Evolutionary conservation across 2,329 filamentous ascomycete genomes (phyloP), one percentile per base, ranked within the genome.

Genomic region (Fusarium sp.): DNA sequence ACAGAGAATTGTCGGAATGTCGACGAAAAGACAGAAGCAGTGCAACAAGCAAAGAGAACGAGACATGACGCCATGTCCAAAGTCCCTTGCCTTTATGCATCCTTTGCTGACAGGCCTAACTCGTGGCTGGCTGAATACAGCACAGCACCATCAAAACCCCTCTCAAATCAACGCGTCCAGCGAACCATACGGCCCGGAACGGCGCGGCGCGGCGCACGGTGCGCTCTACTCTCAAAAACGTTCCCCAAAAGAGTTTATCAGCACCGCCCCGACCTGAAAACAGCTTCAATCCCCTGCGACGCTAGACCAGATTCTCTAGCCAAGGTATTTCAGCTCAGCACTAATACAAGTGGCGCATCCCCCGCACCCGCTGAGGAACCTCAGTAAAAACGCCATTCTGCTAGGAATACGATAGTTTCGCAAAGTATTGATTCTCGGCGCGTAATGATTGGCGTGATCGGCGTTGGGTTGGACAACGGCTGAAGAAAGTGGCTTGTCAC

Each of bases 311-410:
- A 39, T 60, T 18, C 20, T 54, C 10, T 2, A 18, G 57, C 57
- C 57, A 41, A 45, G 31, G n/a, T 60, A 60, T 60, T 41, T 60
- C 45, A 60, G 57, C 57, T 60, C 45, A 14, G 35, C 51, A 60
- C 57, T 54, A 54, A 24, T 14, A 9, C 13, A 33, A 26, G 57
- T 41, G 26, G 45, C 33, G 57, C 15, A 28, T 26, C 28, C 26
- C 45, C 57, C 36, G 31, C 57, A 31, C 57, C 36, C 26, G 35
- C 45, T 33, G 22, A 33, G 22, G 17, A 52, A 52, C 42, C 24
- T 22, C 6, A 44, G 13, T 41, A 5, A 13, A 17, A 11, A 26
- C 57, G 57, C 57, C 35, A 38, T 41, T 6, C 5, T 60, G 17
- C 26, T 41, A 54, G 35, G 44, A 33, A 60, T 54, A 33, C 45